Evolutionary conservation across 139 green algal genomes (phyloP), one percentile per base, ranked within the genome.

Genomic region (Limnomonas spitsbergensis): DNA sequence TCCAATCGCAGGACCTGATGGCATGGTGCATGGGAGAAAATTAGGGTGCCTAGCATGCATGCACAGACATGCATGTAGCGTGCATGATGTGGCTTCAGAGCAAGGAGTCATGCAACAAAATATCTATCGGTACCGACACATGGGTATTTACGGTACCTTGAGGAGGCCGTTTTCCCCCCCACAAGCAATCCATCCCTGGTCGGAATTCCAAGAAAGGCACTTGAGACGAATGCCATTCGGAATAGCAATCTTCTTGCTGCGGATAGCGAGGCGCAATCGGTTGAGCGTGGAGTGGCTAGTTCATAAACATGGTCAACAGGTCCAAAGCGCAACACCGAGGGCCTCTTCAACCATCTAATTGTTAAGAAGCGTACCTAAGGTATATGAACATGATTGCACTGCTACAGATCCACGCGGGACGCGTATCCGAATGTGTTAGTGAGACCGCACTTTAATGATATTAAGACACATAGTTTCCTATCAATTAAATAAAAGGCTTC

Each of bases 191-290:
- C 89, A 95, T 40, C 89, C 91, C 73, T 91, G 80, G 31, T 90
- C 87, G 1, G 69, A 81, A 73, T 93, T 94, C 92, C 92, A 97
- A 0, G 87, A 87, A 29, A 94, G 69, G 40, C 91, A 94, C 32
- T 82, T 73, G 1, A 94, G 86, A 74, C 84, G 82, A 1, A 90
- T 84, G 24, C 83, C 85, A 75, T 92, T 91, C 2, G 91, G 91
- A 26, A 97, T 94, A 61, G 87, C 92, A 78, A 97, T 93, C 82
- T 97, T 97, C 83, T 97, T 97, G 82, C 90, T 94, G 85, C 82
- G 35, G 31, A 20, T 32, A 38, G 68, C 68, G 29, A 24, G 56
- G 29, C 56, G 14, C 9, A 70, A 69, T 69, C 29, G 56, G 42
- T 54, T 54, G 7, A 54, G 9, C 42, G 7, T 54, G 7, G 42